Percentiles rank a stretch among this genome's conserved stretches.
Conservation (phyloP, 352 stramenopile genomes). For the Phytophthora vignae region DNA sequence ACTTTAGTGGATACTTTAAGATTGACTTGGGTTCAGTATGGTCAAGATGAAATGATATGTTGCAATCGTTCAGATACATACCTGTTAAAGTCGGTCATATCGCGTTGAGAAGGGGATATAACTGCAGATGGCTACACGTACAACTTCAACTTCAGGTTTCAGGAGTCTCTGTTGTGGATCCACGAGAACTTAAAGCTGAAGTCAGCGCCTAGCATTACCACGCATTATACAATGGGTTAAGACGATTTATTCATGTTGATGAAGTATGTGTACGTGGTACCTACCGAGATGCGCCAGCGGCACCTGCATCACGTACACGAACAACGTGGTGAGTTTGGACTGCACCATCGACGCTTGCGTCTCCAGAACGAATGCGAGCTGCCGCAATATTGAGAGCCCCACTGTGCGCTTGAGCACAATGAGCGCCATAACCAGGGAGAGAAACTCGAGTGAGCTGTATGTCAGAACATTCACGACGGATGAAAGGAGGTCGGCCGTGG, state of each 20-base stretch:
- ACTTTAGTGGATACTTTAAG: conserved; percentile 24
- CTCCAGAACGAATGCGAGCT: conserved; percentile 49
- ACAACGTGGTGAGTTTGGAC: conserved; percentile 36
- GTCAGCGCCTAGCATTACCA: conserved; percentile 21
- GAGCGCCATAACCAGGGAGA: conserved; percentile 17
- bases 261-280: not conserved
- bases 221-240: not conserved
- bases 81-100: conserved; percentile 5
- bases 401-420: conserved; percentile 24
- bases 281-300: conserved; percentile 38
- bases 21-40: conserved; percentile 9
- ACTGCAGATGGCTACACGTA: conserved; percentile 8
- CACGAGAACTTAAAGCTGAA: conserved; percentile 43
- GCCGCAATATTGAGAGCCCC: conserved; percentile 27
- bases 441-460: conserved; percentile 32
- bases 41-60: conserved; percentile 20
- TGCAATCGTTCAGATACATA: not conserved
- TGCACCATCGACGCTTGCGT: conserved; percentile 32
- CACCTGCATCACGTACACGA: conserved; percentile 46
- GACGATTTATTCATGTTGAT: not conserved
- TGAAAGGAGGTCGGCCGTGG: conserved; percentile 2
- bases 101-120: conserved; percentile 5
- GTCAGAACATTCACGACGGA: conserved; percentile 26
- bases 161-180: conserved; percentile 5
- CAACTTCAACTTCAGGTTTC: conserved; percentile 9